These are phyloP conservation scores for Pleurotus tuber-regium DNA, from an alignment of 768 basidiomycete species.

Conservation along the genomic window DNA sequence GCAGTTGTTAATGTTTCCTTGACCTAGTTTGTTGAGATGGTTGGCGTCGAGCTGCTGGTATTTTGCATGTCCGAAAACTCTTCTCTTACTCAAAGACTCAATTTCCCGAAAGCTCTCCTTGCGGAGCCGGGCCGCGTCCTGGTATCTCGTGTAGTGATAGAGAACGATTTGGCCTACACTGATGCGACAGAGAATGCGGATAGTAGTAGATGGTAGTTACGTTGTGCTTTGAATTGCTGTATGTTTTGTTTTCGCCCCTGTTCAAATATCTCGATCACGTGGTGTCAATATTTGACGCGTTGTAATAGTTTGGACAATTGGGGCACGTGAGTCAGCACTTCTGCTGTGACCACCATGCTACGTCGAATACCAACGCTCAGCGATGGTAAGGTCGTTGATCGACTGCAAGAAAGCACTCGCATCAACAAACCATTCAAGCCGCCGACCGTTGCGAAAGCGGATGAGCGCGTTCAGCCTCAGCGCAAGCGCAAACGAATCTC, in stretches of 20 bases:
- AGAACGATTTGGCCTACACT: conserved; percentile 58
- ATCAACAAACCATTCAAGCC: conserved; percentile 82
- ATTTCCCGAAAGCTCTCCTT: conserved; percentile 43
- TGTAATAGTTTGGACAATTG: not conserved
- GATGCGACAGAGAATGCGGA: conserved; percentile 46
- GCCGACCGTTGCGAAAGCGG: conserved; percentile 45
- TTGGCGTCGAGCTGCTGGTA: conserved; percentile 49
- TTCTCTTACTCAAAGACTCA: conserved; percentile 45
- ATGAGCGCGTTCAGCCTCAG: conserved; percentile 58
- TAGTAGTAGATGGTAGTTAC: conserved; percentile 31
- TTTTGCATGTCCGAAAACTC: conserved; percentile 55
- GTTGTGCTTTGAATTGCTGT: not conserved
- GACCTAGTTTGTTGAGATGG: conserved; percentile 55
- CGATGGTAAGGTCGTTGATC: conserved; percentile 67
- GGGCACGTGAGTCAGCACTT: conserved; percentile 4
- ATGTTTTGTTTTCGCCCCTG: not conserved
- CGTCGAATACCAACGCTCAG: conserved; percentile 64
- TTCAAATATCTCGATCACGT: not conserved
- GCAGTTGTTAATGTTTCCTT: not conserved
- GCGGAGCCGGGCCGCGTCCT: conserved; percentile 43
- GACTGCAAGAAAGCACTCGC: conserved; percentile 68
- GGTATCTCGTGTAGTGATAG: conserved; percentile 56
- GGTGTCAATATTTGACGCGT: not conserved
- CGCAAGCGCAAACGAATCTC: conserved; percentile 88
- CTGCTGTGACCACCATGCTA: conserved; percentile 48